A percentile compares a stretch with the other conserved stretches of the same genome.
These are phyloP conservation scores for Kodamaea fukazawae DNA, from an alignment of 805 yeast species.

Conservation along the genomic window DNA sequence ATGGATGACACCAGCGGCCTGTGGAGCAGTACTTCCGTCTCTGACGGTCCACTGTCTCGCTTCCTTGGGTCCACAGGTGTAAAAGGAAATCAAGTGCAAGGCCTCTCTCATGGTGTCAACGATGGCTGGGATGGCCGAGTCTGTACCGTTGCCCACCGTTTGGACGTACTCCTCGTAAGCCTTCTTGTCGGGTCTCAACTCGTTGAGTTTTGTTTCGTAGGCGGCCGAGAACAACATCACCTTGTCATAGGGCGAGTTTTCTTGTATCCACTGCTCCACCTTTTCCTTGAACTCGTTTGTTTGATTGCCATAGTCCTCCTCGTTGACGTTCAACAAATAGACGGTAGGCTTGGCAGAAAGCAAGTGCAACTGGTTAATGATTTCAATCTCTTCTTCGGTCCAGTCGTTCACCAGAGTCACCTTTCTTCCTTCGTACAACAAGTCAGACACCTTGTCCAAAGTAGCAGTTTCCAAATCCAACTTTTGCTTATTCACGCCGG, in stretches of 20 bases:
- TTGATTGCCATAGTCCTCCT: slow-evolving; percentile 58
- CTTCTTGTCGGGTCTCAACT: slow-evolving; percentile 18
- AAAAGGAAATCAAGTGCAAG: slow-evolving; percentile 73
- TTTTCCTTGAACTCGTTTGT: slow-evolving; percentile 48
- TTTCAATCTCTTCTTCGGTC: slow-evolving; percentile 59
- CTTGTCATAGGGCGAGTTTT: slow-evolving; percentile 58
- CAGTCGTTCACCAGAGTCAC: slow-evolving; percentile 52
- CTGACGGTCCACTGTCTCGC: slow-evolving; percentile 88
- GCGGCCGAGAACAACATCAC: slow-evolving; percentile 44
- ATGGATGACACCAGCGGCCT: slow-evolving; percentile 89
- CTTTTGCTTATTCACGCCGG: slow-evolving; percentile 23
- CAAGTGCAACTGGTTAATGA: slow-evolving; percentile 68
- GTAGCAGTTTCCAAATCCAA: slow-evolving; percentile 28
- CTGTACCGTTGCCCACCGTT: slow-evolving; percentile 20
- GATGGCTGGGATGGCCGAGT: slow-evolving; percentile 59
- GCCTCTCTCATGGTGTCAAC: slow-evolving; percentile 64
- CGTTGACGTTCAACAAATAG: slow-evolving; percentile 69
- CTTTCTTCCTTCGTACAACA: slow-evolving; percentile 51
- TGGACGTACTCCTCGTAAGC: slow-evolving; percentile 4
- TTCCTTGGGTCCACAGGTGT: slow-evolving; percentile 83
- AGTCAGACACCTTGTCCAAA: slow-evolving; percentile 31
- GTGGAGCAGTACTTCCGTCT: slow-evolving; percentile 73
- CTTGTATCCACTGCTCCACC: slow-evolving; percentile 64
- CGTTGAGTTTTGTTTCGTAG: slow-evolving; percentile 42
- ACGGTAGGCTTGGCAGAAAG: slow-evolving; percentile 89